phyloP scores from a whole-genome alignment of 1,284 basidiomycete species.

The Trichosporon asahii region DNA sequence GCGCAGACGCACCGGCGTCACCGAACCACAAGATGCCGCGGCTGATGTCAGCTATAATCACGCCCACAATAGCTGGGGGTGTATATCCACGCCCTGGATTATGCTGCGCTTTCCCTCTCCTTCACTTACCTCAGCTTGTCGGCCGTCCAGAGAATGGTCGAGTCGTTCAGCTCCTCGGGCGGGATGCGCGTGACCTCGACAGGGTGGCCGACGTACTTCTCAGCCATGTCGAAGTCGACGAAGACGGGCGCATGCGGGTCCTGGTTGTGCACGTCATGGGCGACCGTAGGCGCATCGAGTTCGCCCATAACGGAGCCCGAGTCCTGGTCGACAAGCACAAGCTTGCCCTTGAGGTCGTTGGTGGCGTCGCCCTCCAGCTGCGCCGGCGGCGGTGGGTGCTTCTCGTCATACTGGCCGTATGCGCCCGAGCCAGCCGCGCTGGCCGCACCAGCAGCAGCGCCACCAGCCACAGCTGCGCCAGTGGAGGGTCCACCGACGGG shows the following conservation, averaged over 20 bases:
- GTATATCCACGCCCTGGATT: too few relatives aligned
- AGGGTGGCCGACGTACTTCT: constrained; percentile 48
- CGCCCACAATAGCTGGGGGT: too few relatives aligned
- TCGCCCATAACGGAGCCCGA: constrained; percentile 71
- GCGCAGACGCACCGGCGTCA: constrained; percentile 61
- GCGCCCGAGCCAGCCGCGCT: background rate
- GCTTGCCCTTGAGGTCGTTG: constrained; percentile 59
- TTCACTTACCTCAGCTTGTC: constrained; percentile 57
- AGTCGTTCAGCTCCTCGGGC: constrained; percentile 61
- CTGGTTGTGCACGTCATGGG: constrained; percentile 51
- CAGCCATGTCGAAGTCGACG: constrained; percentile 62
- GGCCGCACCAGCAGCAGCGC: background rate
- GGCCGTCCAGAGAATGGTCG: constrained; percentile 66
- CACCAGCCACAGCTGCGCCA: constrained; percentile 12
- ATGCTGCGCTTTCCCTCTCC: too few relatives aligned
- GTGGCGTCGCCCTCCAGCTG: background rate
- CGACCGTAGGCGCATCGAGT: constrained; percentile 61
- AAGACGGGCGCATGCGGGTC: constrained; percentile 65
- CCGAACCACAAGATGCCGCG: constrained; percentile 67
- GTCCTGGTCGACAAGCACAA: constrained; percentile 70
- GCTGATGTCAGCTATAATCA: constrained; percentile 51
- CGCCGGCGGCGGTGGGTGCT: constrained; percentile 8
- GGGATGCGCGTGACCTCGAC: constrained; percentile 59
- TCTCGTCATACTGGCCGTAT: background rate
- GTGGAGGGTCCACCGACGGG: constrained; percentile 14